Percentiles rank a stretch among this genome's conserved stretches.
phyloP scores from a whole-genome alignment of 129 eudicot genomes.

The Rutidosis leptorrhynchoides region DNA sequence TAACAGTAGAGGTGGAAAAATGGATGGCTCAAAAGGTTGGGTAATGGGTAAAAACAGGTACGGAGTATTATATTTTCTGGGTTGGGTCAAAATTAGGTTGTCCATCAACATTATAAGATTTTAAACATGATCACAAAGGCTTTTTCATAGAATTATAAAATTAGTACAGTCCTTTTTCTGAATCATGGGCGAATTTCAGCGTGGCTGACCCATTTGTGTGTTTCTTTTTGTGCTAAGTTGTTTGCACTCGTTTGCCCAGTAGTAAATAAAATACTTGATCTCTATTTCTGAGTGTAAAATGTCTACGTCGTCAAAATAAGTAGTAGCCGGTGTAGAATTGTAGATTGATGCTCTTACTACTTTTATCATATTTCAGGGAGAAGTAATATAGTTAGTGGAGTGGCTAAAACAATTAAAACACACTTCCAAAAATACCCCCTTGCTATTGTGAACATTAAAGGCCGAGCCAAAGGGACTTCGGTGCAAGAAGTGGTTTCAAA shows the following conservation, averaged over 20 bases:
- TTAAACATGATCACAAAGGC: not conserved
- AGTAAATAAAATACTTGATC: not conserved
- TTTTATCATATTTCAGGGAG: slow-evolving; percentile 44
- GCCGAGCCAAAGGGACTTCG: slow-evolving; percentile 93
- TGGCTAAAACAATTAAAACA: slow-evolving; percentile 66
- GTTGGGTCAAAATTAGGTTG: not conserved
- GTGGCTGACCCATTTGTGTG: not conserved
- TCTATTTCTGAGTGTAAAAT: not conserved
- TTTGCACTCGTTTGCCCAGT: not conserved
- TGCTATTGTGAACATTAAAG: slow-evolving; percentile 88
- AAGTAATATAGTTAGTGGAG: slow-evolving; percentile 75
- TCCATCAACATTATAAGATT: not conserved
- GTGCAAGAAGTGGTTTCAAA: slow-evolving; percentile 66
- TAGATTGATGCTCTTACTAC: not conserved
- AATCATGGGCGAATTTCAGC: not conserved
- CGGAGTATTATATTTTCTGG: not conserved
- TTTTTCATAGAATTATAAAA: not conserved
- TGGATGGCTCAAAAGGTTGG: not conserved
- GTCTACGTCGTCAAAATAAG: not conserved
- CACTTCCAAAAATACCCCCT: slow-evolving; percentile 85
- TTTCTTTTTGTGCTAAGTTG: not conserved
- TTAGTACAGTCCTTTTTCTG: not conserved
- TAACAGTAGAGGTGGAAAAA: slow-evolving; percentile 2
- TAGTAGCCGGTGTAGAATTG: not conserved
- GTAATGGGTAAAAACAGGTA: not conserved